Base-by-base conservation (phyloP, 2,329 filamentous ascomycete genomes). In the Furcasterigmium sp. region DNA sequence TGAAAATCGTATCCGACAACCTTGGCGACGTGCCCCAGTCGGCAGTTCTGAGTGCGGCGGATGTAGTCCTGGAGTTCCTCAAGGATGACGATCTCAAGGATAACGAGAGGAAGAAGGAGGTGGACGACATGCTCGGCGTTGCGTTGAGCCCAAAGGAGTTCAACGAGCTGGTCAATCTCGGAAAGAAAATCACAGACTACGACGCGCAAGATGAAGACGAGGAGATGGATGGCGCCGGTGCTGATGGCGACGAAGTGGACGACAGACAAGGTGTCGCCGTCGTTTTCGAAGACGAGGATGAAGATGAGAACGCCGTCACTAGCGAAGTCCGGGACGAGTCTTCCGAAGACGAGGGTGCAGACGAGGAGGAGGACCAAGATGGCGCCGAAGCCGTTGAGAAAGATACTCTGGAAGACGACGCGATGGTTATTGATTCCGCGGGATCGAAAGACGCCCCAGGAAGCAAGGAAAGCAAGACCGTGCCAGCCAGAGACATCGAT, bases 111-210 rank as follows among this genome's bases (percentile, higher is more conserved):
- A 98, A 98, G 73, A 95, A 91, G 67, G 90, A 96, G 62, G 82
- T 97, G 35, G 93, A 98, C 56, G 93, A 97, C 51, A 82, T 97
- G 46, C 66, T 98, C 34, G 93, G 91, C n/a, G 78, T 78, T 28
- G 82, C 82, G 1, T 79, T 96, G 71, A 84, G 76, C 39, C 80
- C 88, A 2, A 95, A 96, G 60, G 85, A 95, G 62, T 98, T 97
- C 70, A 97, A 97, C 60, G 91, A 97, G 68, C 70, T 98, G 52
- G 84, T 97, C 43, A 98, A 96, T 59, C 71, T 98, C 35, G 89
- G 91, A 51, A 98, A 98, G 72, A 98, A 98, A 69, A 95, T 98
- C 50, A 98, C 93, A 39, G 93, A 98, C 63, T 98, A 97, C 64
- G 87, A 97, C 64, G 87, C 87, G 30, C 90, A 97, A 61, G 91